Evolutionary conservation across 441 rosid genomes (phyloP), one percentile per base, ranked within the genome.

Genomic region (Populus hybrid): DNA sequence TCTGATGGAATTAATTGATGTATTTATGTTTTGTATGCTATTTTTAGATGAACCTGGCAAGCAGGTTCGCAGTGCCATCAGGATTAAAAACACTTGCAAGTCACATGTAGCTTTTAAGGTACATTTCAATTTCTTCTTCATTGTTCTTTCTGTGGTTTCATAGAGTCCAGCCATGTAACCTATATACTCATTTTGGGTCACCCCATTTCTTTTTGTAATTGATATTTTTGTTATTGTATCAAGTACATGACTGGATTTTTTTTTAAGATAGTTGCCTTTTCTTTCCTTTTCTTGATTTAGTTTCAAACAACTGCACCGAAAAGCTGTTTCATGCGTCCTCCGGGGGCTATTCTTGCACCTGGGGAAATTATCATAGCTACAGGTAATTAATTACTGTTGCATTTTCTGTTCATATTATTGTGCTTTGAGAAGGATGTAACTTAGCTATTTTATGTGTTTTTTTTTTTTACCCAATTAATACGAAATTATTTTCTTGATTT

Each of bases 11-110:
- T 46, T 12, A 46, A 46, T 14, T 14, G 57, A 14, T 46, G 40
- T 72, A 38, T 50, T 42, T 24, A 10, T 71, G 23, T 71, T 10
- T 20, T 78, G 72, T 34, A 3, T 70, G 64, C 74, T 7, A 50
- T 86, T 68, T 83, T 70, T 76, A 95, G 99, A 94, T 87, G 99
- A 95, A 86, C 93, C 98, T 76, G 99, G 97, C 77, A 95, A 95
- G 90, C 99, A 95, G 83, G 98, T 87, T 14, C 90, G 97, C 80
- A 95, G 97, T n/a, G 99, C 98, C 24, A 88, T 95, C 80, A 94
- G 85, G 88, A 92, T 95, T 50, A 95, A 95, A 80, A 95, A 95
- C 81, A 91, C 88, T 0, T 94, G 97, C 95, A 91, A 92, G 81
- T 95, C 99, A 6, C 82, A 89, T 82, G 92, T 88, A 36, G 99